Evolutionary conservation across 495 filamentous ascomycete species (phyloP), one percentile per base, ranked within the genome.

Genomic region (Penicillium samsonianum): DNA sequence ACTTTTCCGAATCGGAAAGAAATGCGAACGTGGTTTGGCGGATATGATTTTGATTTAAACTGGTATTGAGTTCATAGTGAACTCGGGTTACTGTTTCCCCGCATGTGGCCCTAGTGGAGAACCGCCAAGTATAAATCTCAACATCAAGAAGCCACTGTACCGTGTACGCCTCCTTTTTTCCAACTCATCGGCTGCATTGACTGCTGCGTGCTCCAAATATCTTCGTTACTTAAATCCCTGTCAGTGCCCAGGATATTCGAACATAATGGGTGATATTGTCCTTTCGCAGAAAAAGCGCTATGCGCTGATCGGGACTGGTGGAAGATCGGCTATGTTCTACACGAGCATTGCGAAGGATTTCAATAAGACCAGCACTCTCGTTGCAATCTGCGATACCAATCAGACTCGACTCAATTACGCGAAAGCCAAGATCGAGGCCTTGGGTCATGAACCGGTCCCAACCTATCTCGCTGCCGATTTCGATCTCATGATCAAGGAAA

Each of bases 391-490:
- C 55, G 70, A 73, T 40, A 71, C 65, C 5, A 73, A 71, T 35
- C 59, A 59, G 26, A 70, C 70, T 16, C 68, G 70, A 14, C 60
- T 73, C 49, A 51, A 67, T 28, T 67, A 70, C 12, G 68, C 70
- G 4, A 71, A 67, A 50, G 43, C 35, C 16, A 63, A 62, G 16
- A 50, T 71, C 14, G 59, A 70, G 25, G 57, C 58, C 10, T 23
- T 70, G 12, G 62, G 59, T 11, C 40, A 59, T 19, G 17, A 40
- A 5, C 50, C 58, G 20, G 65, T 85, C 3, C 80, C 80, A 8
- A 80, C 78, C 3, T 85, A 77, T 60, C 65, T 69, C 16, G 81
- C 81, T 2, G 50, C 64, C 26, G 73, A 80, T 60, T 85, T 84
- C 59, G 81, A 82, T 55, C 60, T 61, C 16, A 83, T 85, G 81